Base-by-base conservation (phyloP, 192 early-diverging fungal genomes). In the Coemansia sp. region DNA sequence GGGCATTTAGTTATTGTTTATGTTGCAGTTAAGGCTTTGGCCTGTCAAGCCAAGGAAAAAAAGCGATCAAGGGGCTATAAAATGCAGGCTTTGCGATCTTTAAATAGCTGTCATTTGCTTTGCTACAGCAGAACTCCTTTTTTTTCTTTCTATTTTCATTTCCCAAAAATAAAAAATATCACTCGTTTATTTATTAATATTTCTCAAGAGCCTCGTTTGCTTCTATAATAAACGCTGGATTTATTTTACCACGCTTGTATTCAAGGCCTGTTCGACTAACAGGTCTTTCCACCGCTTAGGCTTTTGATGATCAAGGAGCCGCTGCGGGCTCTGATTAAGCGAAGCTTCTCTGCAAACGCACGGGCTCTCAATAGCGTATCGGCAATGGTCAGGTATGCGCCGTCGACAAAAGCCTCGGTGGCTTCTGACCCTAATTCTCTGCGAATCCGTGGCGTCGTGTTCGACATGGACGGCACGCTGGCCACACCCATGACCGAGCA, bases 391-490 rank as follows among this genome's bases (percentile, higher is more conserved):
- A 58, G 25, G 58, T 80, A 80, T 54, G 45, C 28, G 16, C 60
- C 77, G 24, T 80, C 77, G 3, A 74, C 72, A 42, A 68, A 59
- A 35, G 61, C 65, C 20, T 57, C 71, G 45, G 61, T 23, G 1
- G 48, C 62, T 20, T 34, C 60, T 18, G 47, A 64, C 58, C 61
- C 71, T 11, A 20, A 51, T n/a, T 68, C 71, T 14, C 54, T 67
- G 58, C 72, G 77, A 4, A 80, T 80, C 46, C 71, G 77, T 34
- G 77, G 77, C 11, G 71, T 80, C 1, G 71, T 74, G 13, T 80
- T 80, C 28, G 77, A 81, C 48, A 82, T 82, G 80, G 80, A 82
- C 45, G 80, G 80, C 34, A 82, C 80, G 8, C 57, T 82, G 48
- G 69, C 75, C 16, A 74, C 65, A 22, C 71, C 80, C 10, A 82